phyloP scores from a whole-genome alignment of 140 eudicot species.

The Flaveria floridana region DNA sequence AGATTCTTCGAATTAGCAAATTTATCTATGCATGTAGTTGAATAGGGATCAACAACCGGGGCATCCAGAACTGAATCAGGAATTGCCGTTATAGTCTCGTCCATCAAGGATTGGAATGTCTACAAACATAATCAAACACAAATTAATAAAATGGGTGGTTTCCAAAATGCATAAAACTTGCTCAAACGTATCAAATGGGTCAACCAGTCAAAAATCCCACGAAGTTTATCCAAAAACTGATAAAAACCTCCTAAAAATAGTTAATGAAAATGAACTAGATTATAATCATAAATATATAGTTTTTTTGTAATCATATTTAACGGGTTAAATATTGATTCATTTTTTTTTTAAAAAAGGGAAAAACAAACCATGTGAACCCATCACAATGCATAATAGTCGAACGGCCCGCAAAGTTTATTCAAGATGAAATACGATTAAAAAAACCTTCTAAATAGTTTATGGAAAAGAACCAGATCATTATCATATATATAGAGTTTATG shows the following conservation, averaged over 20 bases:
- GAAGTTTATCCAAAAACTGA: not conserved
- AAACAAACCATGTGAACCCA: not conserved
- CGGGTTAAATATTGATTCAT: not conserved
- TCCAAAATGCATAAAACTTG: not conserved
- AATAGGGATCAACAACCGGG: slow-evolving; percentile 39
- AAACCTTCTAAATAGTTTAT: not conserved
- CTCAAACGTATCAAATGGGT: not conserved
- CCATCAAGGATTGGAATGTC: slow-evolving; percentile 73
- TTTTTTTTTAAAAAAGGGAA: not conserved
- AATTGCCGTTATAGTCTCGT: slow-evolving; percentile 63
- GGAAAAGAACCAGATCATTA: not conserved
- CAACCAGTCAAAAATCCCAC: not conserved
- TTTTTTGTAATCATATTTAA: not conserved
- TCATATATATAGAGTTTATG: not conserved
- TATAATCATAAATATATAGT: not conserved
- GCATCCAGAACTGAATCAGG: slow-evolving; percentile 81
- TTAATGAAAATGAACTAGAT: not conserved
- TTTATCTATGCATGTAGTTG: slow-evolving; percentile 38
- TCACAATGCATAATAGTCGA: not conserved
- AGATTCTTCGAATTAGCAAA: slow-evolving; percentile 52
- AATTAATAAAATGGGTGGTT: not conserved
- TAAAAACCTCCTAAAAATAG: not conserved
- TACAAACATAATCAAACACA: slow-evolving; percentile 35
- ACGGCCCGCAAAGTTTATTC: not conserved
- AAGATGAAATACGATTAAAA: not conserved